Evolutionary conservation across 2,329 filamentous ascomycete species (phyloP), one percentile per base, ranked within the genome.

Genomic region (Chrysosporium queenslandicum): DNA sequence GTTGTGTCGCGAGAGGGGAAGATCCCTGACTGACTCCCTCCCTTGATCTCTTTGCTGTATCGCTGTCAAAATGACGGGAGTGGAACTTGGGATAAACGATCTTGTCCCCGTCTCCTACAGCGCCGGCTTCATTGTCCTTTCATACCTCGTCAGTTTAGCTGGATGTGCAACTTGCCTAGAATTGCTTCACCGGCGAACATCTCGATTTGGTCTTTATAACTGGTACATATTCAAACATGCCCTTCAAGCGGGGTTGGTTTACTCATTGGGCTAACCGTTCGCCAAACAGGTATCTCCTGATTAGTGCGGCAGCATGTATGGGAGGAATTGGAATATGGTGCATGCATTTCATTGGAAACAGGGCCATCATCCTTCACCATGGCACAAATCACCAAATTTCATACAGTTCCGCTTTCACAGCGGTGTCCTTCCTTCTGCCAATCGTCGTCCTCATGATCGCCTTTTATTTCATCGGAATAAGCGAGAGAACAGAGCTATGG

Each of bases 321-420:
- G 85, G 85, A 6, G 84, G 82, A 2, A 80, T 87, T 55, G 74
- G 83, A 36, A 86, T 86, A 54, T 87, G 82, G 83, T 84, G 78
- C 60, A 86, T 86, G 85, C 87, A 92, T 64, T 91, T 86, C 61
- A 84, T 92, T 58, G 87, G 87, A 20, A 91, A 92, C 64, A 77
- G 85, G 49, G 87, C 87, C 12, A 85, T 91, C 55, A 73, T 84
- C 23, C 76, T 94, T 16, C 83, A 77, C 57, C 85, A 85, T 36
- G 68, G 79, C 55, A 57, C 70, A 11, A 70, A 78, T 32, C 72
- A 87, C 9, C 86, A 91, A 58, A 82, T 92, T 48, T 76, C 80
- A 32, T 94, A 92, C 73, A 86, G 78, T 48, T 72, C 79, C 51
- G 77, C 78, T 23, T 86, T 82, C 64, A 92, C 87, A 0, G 80